Conservation (phyloP, 2,329 filamentous ascomycete species). For the Neurospora crassa region DNA sequence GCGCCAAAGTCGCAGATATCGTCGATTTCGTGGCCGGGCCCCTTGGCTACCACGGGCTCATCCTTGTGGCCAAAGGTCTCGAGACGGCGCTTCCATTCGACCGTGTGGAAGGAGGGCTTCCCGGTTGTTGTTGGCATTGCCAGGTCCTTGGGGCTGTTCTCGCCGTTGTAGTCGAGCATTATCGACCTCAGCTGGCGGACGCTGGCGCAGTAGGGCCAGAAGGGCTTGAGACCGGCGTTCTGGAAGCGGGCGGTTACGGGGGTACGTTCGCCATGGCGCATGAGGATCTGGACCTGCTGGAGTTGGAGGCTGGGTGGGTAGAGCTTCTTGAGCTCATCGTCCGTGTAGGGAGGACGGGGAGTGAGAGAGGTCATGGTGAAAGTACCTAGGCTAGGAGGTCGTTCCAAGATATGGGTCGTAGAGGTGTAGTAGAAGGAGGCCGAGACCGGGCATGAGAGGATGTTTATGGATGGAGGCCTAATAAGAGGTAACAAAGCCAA, state of each 20-base stretch:
- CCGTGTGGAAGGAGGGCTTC: slow-evolving; percentile 29
- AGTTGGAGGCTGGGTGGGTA: slow-evolving; percentile 76
- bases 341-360: slow-evolving; percentile 66
- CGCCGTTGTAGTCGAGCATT: slow-evolving; percentile 33
- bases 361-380: slow-evolving; percentile 65
- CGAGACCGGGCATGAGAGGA: not conserved
- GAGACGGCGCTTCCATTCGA: slow-evolving; percentile 61
- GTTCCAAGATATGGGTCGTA: too few species aligned
- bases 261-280: slow-evolving; percentile 72
- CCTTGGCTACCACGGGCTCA: slow-evolving; percentile 59
- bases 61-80: slow-evolving; percentile 71
- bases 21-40: slow-evolving; percentile 62
- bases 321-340: slow-evolving; percentile 68
- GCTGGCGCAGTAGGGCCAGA: slow-evolving; percentile 86
- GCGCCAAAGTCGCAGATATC: slow-evolving; percentile 70
- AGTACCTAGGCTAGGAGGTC: not conserved
- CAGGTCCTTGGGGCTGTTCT: slow-evolving; percentile 16
- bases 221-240: slow-evolving; percentile 57
- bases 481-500: not conserved
- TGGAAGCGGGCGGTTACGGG: slow-evolving; percentile 84
- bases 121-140: slow-evolving; percentile 15
- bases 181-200: slow-evolving; percentile 56
- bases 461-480: not conserved
- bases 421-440: not conserved
- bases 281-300: slow-evolving; percentile 79